Percentiles rank a stretch among this genome's conserved stretches.
Conservation (phyloP, 495 filamentous ascomycete species). For the Ramalina peruviana region DNA sequence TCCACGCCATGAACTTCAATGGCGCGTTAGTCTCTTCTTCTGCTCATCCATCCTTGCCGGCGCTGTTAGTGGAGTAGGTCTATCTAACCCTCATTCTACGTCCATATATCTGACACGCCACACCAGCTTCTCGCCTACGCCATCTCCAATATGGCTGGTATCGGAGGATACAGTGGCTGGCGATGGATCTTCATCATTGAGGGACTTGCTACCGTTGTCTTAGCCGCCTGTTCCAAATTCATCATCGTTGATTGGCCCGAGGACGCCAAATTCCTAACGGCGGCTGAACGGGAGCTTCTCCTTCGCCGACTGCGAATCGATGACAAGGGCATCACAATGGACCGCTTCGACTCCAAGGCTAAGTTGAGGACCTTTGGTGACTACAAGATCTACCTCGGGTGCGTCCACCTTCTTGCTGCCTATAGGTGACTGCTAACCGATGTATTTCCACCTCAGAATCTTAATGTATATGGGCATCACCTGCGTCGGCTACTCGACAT, state of each 20-base stretch:
- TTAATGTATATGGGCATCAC: slow-evolving; percentile 38
- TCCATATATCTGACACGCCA: slow-evolving; percentile 2
- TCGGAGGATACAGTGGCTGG: slow-evolving; percentile 33
- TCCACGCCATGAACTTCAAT: slow-evolving; percentile 44
- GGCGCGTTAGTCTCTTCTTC: slow-evolving; percentile 45
- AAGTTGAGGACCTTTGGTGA: slow-evolving; percentile 34
- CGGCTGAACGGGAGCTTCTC: slow-evolving; percentile 31
- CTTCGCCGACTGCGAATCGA: slow-evolving; percentile 30
- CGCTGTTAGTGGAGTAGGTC: slow-evolving; percentile 42
- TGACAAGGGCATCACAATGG: slow-evolving; percentile 30
- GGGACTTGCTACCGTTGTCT: slow-evolving; percentile 34
- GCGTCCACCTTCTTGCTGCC: not conserved
- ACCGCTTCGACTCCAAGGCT: slow-evolving; percentile 31
- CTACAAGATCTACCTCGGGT: slow-evolving; percentile 43
- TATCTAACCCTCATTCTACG: not conserved
- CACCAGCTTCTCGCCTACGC: slow-evolving; percentile 43
- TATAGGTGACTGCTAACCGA: not conserved
- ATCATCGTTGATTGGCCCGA: slow-evolving; percentile 46
- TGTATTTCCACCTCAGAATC: slow-evolving; percentile 14
- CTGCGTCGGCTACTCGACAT: slow-evolving; percentile 35
- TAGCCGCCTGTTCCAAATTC: slow-evolving; percentile 34
- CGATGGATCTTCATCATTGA: slow-evolving; percentile 62
- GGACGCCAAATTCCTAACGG: slow-evolving; percentile 32
- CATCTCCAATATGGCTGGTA: slow-evolving; percentile 39
- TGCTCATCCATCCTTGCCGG: slow-evolving; percentile 42